These are phyloP conservation scores for Pythium coloratum DNA, from an alignment of 352 stramenopile genomes.

Conservation along the genomic window DNA sequence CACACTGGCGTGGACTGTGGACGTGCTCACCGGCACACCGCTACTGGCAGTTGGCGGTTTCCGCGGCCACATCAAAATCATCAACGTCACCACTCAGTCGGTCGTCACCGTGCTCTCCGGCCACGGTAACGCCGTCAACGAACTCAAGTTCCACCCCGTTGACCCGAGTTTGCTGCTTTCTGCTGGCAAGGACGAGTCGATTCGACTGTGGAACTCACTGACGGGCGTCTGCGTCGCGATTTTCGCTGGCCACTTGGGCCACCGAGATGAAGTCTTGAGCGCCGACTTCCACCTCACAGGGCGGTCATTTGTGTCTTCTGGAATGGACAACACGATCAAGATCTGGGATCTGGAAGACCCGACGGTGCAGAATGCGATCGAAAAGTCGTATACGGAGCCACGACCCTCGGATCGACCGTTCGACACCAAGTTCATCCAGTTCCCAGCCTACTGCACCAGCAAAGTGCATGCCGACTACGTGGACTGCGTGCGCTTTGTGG, in stretches of 20 bases:
- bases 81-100: conserved; percentile 79
- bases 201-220: conserved; percentile 93
- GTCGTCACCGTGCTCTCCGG: conserved; percentile 81
- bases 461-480: conserved; percentile 92
- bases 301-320: conserved; percentile 84
- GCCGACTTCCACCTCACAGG: conserved; percentile 89
- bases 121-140: conserved; percentile 92
- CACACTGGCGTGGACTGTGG: conserved; percentile 72
- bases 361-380: conserved; percentile 70
- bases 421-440: conserved; percentile 86
- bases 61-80: conserved; percentile 81
- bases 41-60: conserved; percentile 71
- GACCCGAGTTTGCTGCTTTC: conserved; percentile 90
- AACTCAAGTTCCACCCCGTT: conserved; percentile 90
- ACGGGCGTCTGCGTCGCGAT: conserved; percentile 88
- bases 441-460: conserved; percentile 90
- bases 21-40: conserved; percentile 65
- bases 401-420: conserved; percentile 67
- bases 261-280: conserved; percentile 89
- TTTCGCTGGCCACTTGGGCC: conserved; percentile 91
- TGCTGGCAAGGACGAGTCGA: conserved; percentile 90
- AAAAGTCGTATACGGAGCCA: conserved; percentile 71
- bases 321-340: conserved; percentile 94
- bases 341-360: conserved; percentile 91
- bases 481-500: conserved; percentile 86